Evolutionary conservation across 1,139 yeast species (phyloP).

Genomic region (Saccharomyces hybrid): DNA sequence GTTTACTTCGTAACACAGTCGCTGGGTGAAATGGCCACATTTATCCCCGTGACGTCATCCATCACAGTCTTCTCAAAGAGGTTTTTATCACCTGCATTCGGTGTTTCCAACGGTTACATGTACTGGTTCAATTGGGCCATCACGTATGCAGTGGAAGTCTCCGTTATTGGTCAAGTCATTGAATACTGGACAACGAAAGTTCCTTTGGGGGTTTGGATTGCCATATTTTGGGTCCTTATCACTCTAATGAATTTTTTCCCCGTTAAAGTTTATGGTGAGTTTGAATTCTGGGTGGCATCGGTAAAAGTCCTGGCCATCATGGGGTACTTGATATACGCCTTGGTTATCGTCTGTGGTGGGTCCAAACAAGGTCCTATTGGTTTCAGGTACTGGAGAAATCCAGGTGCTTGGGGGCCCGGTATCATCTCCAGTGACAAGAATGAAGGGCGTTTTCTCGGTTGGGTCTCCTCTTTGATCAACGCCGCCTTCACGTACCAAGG

Average conservation of each 20-base stretch:
- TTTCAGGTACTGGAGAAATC: constrained; percentile 62
- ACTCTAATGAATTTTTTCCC: constrained; percentile 50
- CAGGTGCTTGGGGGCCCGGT: constrained; percentile 55
- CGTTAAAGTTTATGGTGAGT: constrained; percentile 57
- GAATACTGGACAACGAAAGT: constrained; percentile 68
- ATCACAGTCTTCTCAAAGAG: constrained; percentile 51
- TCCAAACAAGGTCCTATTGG: constrained; percentile 64
- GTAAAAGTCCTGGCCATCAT: constrained; percentile 62
- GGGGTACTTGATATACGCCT: constrained; percentile 62
- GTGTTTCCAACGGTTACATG: constrained; percentile 76
- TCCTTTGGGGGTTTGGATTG: constrained; percentile 63
- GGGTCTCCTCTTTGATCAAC: constrained; percentile 54
- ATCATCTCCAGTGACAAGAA: constrained; percentile 36
- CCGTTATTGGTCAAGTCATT: constrained; percentile 74
- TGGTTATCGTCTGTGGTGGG: constrained; percentile 69
- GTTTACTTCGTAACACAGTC: constrained; percentile 63
- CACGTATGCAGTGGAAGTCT: constrained; percentile 74
- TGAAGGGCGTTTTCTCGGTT: constrained; percentile 52
- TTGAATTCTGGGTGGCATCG: constrained; percentile 62
- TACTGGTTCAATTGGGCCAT: constrained; percentile 88
- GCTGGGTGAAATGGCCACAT: constrained; percentile 74
- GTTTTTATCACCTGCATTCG: constrained; percentile 62
- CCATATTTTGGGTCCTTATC: constrained; percentile 56
- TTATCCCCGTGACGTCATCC: constrained; percentile 65
- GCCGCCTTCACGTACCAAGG: constrained; percentile 79